A percentile compares a stretch with the other conserved stretches of the same genome.
Evolutionary conservation across 2,329 filamentous ascomycete species (phyloP).

Genomic region (Colletotrichum phormii): DNA sequence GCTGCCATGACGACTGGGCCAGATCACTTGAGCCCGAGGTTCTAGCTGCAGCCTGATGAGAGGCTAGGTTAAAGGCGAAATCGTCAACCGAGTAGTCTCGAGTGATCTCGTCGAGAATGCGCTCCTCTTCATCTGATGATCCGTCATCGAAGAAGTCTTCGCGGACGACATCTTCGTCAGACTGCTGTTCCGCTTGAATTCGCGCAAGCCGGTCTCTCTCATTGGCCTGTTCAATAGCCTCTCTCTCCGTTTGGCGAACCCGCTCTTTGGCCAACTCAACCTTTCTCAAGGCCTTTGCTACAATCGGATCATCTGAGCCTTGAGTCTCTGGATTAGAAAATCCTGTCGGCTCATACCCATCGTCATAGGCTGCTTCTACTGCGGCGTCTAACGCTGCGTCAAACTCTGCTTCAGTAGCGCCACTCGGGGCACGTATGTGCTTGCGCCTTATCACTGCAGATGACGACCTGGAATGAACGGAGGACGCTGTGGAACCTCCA

Average conservation of each 20-base stretch:
- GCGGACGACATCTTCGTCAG: conserved; percentile 57
- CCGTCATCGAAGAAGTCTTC: conserved; percentile 71
- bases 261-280: conserved; percentile 82
- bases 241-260: conserved; percentile 78
- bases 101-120: conserved; percentile 88
- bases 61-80: conserved; percentile 56
- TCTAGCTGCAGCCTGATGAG: conserved; percentile 65
- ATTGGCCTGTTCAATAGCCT: conserved; percentile 65
- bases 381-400: conserved; percentile 95
- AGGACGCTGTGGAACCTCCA: conserved; percentile 81
- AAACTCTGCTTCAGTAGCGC: conserved; percentile 87
- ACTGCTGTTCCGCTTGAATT: conserved; percentile 48
- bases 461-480: conserved; percentile 83
- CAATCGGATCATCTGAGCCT: conserved; percentile 42
- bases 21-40: conserved; percentile 86
- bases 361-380: conserved; percentile 95
- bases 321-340: conserved; percentile 44
- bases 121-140: conserved; percentile 79
- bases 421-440: conserved; percentile 75
- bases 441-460: conserved; percentile 76
- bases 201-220: conserved; percentile 25
- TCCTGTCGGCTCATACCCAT: conserved; percentile 82
- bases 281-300: conserved; percentile 69
- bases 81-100: conserved; percentile 85
- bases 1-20: conserved; percentile 84